Evolutionary conservation across 331 rosid species (phyloP).

Genomic region (Ulmus americana): DNA sequence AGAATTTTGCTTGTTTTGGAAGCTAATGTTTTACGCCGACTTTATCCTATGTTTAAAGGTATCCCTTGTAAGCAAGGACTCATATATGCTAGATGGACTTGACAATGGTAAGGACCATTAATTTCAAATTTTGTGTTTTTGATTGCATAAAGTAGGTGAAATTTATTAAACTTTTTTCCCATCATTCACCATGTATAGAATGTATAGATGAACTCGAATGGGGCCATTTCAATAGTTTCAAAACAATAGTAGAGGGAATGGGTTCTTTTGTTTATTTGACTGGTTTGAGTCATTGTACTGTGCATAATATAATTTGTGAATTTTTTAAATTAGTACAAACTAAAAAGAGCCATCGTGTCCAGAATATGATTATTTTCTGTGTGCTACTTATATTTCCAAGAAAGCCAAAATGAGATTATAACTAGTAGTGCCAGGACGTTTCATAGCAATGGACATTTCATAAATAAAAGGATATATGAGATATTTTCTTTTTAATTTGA

Average conservation of each 20-base stretch:
- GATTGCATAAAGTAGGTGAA: no score
- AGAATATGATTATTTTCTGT: conserved; percentile 6
- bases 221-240: background rate
- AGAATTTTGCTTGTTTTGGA: conserved; percentile 19
- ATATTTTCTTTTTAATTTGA: background rate
- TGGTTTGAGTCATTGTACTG: background rate
- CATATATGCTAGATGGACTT: conserved; percentile 98
- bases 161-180: no score
- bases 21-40: conserved; percentile 31
- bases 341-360: background rate
- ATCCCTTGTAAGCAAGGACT: conserved; percentile 97
- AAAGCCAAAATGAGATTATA: conserved; percentile 68
- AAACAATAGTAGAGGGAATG: background rate
- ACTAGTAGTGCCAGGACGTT: conserved; percentile 40
- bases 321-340: background rate
- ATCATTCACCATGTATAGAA: background rate
- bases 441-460: conserved; percentile 30
- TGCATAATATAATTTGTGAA: background rate
- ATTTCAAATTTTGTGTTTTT: no score
- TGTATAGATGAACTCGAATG: background rate
- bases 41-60: conserved; percentile 47
- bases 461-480: background rate
- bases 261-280: background rate
- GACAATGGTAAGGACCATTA: conserved; percentile 43
- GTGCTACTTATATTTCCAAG: conserved; percentile 40